Evolutionary conservation across 106 monocot genomes (phyloP).

Genomic region (Phalaenopsis aphrodite): DNA sequence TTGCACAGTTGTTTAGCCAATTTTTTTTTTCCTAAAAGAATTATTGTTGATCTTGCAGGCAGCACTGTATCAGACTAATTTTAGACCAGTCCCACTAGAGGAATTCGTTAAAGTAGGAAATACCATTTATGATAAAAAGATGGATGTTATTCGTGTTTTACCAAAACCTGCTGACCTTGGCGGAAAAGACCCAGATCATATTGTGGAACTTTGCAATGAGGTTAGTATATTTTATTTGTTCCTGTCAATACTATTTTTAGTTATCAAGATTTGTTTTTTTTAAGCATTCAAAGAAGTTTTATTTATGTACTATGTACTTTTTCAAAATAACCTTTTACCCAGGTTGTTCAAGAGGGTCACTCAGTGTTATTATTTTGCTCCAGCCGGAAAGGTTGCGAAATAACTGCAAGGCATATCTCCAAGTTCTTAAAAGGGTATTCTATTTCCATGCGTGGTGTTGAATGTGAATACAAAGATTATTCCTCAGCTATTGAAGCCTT

Average conservation of each 20-base stretch:
- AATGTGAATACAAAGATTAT: slow-evolving; percentile 45
- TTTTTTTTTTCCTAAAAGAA: neutral
- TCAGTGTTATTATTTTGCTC: slow-evolving; percentile 94
- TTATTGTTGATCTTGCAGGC: slow-evolving; percentile 33
- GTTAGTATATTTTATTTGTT: slow-evolving; percentile 24
- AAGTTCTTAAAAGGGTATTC: slow-evolving; percentile 40
- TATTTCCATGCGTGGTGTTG: slow-evolving; percentile 16
- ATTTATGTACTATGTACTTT: neutral
- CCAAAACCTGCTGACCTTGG: slow-evolving; percentile 63
- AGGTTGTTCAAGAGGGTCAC: slow-evolving; percentile 95
- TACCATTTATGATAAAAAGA: slow-evolving; percentile 63
- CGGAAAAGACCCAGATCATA: slow-evolving; percentile 96
- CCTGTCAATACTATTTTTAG: neutral
- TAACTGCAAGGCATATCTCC: slow-evolving; percentile 83
- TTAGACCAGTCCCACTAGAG: slow-evolving; percentile 86
- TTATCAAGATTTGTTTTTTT: neutral
- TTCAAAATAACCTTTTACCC: neutral
- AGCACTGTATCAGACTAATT: slow-evolving; percentile 88
- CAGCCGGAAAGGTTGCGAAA: slow-evolving; percentile 95
- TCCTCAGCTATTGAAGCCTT: slow-evolving; percentile 75
- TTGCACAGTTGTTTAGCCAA: neutral
- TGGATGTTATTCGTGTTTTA: slow-evolving; percentile 60
- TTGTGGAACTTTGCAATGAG: slow-evolving; percentile 95
- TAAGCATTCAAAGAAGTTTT: neutral
- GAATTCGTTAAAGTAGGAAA: slow-evolving; percentile 93